Evolutionary conservation across 1,139 yeast species (phyloP).

Genomic region (Zygosaccharomyces pseudobailii): DNA sequence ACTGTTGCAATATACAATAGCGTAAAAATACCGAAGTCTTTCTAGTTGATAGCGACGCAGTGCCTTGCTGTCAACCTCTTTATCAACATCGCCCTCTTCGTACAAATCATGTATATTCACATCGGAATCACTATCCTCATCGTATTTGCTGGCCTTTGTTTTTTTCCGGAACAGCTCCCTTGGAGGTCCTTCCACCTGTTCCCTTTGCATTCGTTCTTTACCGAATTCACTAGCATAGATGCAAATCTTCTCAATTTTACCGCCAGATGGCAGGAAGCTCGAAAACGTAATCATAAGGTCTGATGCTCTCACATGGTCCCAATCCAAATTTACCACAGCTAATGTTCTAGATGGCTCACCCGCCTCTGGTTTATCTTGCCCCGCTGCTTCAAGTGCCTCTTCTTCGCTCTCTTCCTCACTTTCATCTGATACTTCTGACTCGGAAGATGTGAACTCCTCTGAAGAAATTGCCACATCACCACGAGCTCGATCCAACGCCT

Average conservation of each 20-base stretch:
- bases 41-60: slow-evolving; percentile 80
- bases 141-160: slow-evolving; percentile 35
- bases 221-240: slow-evolving; percentile 95
- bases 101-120: slow-evolving; percentile 59
- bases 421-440: slow-evolving; percentile 37
- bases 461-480: slow-evolving; percentile 50
- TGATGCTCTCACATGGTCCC: slow-evolving; percentile 87
- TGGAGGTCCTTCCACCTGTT: slow-evolving; percentile 91
- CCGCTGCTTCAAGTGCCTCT: slow-evolving; percentile 49
- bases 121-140: slow-evolving; percentile 46
- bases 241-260: slow-evolving; percentile 61
- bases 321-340: slow-evolving; percentile 94
- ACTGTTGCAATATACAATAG: slow-evolving; percentile 82
- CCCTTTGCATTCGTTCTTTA: slow-evolving; percentile 84
- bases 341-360: slow-evolving; percentile 80
- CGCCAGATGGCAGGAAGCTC: slow-evolving; percentile 78
- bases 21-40: slow-evolving; percentile 84
- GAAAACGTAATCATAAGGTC: slow-evolving; percentile 88
- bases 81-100: slow-evolving; percentile 66
- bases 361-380: slow-evolving; percentile 60
- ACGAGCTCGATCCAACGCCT: slow-evolving; percentile 56
- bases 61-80: slow-evolving; percentile 64
- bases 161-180: slow-evolving; percentile 63
- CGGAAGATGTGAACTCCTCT: slow-evolving; percentile 40
- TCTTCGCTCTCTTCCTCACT: slow-evolving; percentile 36